Conservation (phyloP, 2,329 filamentous ascomycete genomes). For the Neocatenulostroma microsporum region DNA sequence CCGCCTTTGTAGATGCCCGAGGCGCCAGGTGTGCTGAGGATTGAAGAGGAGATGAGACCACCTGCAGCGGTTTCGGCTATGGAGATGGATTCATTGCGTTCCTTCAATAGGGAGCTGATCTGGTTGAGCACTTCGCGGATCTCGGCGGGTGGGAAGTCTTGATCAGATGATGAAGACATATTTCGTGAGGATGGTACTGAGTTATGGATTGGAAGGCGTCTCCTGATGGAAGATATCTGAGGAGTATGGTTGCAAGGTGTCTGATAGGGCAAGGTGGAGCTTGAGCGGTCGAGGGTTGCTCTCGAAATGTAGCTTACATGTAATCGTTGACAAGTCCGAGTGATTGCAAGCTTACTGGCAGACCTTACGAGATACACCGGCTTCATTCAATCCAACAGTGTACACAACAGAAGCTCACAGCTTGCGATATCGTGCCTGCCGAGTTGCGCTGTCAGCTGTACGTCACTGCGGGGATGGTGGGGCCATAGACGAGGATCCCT, state of each 20-base stretch:
- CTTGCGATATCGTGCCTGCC: neutral
- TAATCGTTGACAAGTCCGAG: too few relatives aligned
- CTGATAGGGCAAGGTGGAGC: neutral
- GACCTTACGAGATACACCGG: too few relatives aligned
- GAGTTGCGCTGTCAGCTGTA: neutral
- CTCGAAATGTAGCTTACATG: too few relatives aligned
- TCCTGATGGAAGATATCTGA: too few relatives aligned
- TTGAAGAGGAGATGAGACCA: constrained; percentile 52
- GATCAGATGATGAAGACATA: constrained; percentile 10
- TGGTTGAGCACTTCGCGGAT: constrained; percentile 41
- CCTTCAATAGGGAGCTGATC: constrained; percentile 47
- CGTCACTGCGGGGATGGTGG: too few relatives aligned
- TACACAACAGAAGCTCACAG: too few relatives aligned
- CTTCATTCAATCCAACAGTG: too few relatives aligned
- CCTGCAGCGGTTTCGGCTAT: constrained; percentile 59
- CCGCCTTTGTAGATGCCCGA: constrained; percentile 54
- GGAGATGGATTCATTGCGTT: constrained; percentile 50
- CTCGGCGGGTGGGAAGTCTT: constrained; percentile 34
- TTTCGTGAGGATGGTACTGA: constrained; percentile 1
- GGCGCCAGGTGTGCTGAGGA: constrained; percentile 53
- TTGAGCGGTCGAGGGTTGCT: too few relatives aligned
- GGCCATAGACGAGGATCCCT: too few relatives aligned
- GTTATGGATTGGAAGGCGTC: too few relatives aligned
- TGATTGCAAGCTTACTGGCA: too few relatives aligned
- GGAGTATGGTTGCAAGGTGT: too few relatives aligned